phyloP scores from a whole-genome alignment of 371 early-diverging fungal genomes.

The Mortierella sp. region DNA sequence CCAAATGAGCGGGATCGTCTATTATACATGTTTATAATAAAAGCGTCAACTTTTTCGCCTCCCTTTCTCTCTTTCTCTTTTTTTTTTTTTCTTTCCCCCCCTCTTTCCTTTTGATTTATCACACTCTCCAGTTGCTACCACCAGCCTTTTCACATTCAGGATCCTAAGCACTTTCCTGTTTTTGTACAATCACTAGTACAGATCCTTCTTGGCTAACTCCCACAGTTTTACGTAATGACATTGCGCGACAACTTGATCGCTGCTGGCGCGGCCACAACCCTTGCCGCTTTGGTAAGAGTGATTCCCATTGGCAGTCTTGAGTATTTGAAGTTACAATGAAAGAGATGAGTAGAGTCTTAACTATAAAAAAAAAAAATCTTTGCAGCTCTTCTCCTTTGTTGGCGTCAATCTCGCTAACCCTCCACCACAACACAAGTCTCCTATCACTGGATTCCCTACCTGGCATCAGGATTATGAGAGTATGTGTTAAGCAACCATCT shows the following conservation, averaged over 20 bases:
- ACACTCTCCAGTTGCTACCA: not conserved
- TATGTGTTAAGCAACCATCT: conserved; percentile 5
- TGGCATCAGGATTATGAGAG: conserved; percentile 46
- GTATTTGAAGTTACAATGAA: too few relatives aligned
- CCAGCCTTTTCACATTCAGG: not conserved
- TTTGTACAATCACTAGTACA: too few relatives aligned
- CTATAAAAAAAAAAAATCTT: not conserved
- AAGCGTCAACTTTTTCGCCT: too few relatives aligned
- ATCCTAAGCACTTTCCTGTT: not conserved
- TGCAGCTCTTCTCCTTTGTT: conserved; percentile 27
- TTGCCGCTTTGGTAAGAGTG: conserved; percentile 16
- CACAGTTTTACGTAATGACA: not conserved
- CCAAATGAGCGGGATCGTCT: too few relatives aligned
- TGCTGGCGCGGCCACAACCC: conserved; percentile 1
- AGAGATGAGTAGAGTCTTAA: not conserved
- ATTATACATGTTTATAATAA: not conserved
- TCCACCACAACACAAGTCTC: conserved; percentile 45
- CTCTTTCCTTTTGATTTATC: not conserved
- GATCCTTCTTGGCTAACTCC: not conserved
- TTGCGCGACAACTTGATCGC: conserved; percentile 20
- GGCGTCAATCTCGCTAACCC: conserved; percentile 28
- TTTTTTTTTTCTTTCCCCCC: too few relatives aligned
- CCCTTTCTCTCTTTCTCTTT: not conserved
- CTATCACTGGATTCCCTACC: conserved; percentile 50
- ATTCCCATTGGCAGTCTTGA: not conserved